Conservation (phyloP, 306 rosid genomes). For the Glycyrrhiza uralensis region DNA sequence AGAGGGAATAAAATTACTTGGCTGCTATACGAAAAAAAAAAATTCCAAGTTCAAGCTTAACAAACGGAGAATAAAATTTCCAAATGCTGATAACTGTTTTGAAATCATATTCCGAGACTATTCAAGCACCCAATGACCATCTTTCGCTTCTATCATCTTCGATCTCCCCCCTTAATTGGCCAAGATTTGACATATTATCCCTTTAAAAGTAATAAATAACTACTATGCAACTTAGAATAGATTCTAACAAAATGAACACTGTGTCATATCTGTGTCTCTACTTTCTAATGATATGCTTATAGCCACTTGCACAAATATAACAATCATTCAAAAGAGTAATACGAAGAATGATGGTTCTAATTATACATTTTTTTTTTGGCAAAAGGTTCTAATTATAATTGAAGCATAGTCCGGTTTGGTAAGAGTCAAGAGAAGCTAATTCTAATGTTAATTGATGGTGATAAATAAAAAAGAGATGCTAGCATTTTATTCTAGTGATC, state of each 20-base stretch:
- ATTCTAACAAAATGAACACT: constrained; percentile 35
- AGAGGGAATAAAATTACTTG: neutral
- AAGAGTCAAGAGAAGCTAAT: constrained; percentile 5
- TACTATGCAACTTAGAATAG: neutral
- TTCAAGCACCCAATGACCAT: neutral
- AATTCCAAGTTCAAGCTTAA: neutral
- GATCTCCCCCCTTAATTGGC: neutral
- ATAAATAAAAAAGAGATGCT: neutral
- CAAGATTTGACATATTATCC: constrained; percentile 46
- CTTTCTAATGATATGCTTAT: constrained; percentile 31
- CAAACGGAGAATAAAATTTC: neutral
- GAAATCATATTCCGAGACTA: constrained; percentile 8
- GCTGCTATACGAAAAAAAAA: neutral
- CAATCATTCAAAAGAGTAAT: neutral
- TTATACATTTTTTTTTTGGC: too few species aligned
- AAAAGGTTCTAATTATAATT: too few species aligned
- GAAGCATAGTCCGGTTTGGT: too few species aligned
- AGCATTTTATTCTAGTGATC: neutral
- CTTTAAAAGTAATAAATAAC: neutral
- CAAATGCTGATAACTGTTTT: constrained; percentile 10
- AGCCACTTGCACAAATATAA: neutral
- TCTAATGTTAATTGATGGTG: neutral
- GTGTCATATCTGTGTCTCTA: constrained; percentile 19
- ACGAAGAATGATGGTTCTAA: neutral
- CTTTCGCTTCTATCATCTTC: constrained; percentile 5